These are phyloP conservation scores for Sporothrix pallida DNA, from an alignment of 2,329 filamentous ascomycete species.

Conservation along the genomic window DNA sequence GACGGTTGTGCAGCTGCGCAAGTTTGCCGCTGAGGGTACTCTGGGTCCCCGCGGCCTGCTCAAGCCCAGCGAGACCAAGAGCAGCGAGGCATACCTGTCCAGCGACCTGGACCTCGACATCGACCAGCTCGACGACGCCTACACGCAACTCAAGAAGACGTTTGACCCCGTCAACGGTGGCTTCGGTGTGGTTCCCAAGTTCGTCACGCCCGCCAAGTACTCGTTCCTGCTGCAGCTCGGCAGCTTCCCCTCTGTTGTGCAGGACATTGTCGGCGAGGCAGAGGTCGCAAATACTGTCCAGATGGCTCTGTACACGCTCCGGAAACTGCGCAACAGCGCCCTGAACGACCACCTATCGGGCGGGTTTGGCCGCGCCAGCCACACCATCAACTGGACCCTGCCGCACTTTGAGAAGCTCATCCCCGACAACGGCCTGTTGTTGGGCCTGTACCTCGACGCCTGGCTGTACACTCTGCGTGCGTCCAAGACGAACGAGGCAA, in stretches of 20 bases:
- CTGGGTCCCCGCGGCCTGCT: conserved; percentile 54
- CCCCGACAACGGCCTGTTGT: conserved; percentile 85
- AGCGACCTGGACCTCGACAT: conserved; percentile 76
- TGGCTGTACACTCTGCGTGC: conserved; percentile 63
- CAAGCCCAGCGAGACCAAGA: conserved; percentile 35
- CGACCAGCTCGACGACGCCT: conserved; percentile 89
- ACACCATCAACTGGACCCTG: conserved; percentile 89
- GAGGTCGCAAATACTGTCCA: conserved; percentile 75
- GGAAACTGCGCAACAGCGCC: conserved; percentile 68
- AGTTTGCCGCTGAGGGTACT: conserved; percentile 88
- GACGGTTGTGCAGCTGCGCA: conserved; percentile 78
- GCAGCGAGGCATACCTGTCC: conserved; percentile 43
- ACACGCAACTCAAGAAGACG: conserved; percentile 76
- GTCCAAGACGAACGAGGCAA: conserved; percentile 22
- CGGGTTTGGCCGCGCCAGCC: conserved; percentile 76
- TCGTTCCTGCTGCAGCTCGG: conserved; percentile 78
- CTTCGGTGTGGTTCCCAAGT: conserved; percentile 84
- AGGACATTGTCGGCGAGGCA: conserved; percentile 87
- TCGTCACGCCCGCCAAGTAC: conserved; percentile 85
- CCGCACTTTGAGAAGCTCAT: conserved; percentile 98
- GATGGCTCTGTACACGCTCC: conserved; percentile 82
- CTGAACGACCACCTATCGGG: conserved; percentile 62
- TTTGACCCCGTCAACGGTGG: conserved; percentile 81
- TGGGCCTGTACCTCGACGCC: conserved; percentile 84
- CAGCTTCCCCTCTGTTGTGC: conserved; percentile 72